Base-by-base conservation (phyloP, 352 stramenopile species). In the Globisporangium orthogonon region DNA sequence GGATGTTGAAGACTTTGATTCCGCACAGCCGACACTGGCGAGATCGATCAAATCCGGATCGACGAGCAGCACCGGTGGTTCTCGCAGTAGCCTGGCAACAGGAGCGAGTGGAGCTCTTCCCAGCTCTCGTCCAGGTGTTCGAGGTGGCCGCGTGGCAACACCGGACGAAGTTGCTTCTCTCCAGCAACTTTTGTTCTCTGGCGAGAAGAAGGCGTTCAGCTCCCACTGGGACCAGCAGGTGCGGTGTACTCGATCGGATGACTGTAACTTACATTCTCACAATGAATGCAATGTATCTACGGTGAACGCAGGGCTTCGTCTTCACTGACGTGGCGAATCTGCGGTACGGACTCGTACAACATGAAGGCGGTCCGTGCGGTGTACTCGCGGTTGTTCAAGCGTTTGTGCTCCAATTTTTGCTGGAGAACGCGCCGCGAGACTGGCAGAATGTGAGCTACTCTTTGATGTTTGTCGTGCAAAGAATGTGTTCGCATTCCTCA, bases 371-470 rank as follows among this genome's bases (percentile, higher is more conserved):
- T 3, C 96, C 96, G 3, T 99, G 96, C 58, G 96, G 96, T 15
- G 91, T 98, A 1, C 76, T 99, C 14, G 95, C 95, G 11, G 87
- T 95, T 6, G 76, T 98, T 0, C 94, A 98, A 64, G 95, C 83
- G 0, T 96, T 97, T 57, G 76, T 97, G 29, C 63, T 98, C 37
- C 71, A 74, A 31, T 86, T 91, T 49, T 63, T 98, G 14, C 56
- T 88, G 15, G 65, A 74, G 18, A 63, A 64, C 4, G 60, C 56
- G 29, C 50, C 61, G 41, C 52, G 57, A 14, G 65, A 87, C 56
- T 93, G 79, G 79, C 74, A 80, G 49, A 87, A 91, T 46, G 79
- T 89, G 69, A 51, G 71, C 71, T 60, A 11, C 43, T 13, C 9
- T n/a, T 43, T 4, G 15, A 59, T 48, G 1, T 15, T 7, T 40